phyloP scores from a whole-genome alignment of 1,284 basidiomycete species.

The Sporisorium sorghi region DNA sequence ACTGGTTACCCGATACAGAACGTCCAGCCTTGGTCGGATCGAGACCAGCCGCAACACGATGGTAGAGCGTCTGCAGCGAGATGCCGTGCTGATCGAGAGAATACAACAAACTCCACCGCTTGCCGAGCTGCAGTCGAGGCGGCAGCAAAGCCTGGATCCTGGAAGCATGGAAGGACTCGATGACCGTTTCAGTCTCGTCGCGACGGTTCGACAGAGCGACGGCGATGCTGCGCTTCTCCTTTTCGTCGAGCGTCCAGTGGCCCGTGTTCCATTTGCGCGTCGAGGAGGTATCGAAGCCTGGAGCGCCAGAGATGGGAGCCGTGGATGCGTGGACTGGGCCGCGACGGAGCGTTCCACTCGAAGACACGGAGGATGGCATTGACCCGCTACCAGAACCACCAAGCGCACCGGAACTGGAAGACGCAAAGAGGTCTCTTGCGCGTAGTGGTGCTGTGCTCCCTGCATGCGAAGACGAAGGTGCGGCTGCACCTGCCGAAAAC shows the following conservation, averaged over 20 bases:
- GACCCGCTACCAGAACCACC: constrained; percentile 1
- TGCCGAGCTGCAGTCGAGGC: constrained; percentile 80
- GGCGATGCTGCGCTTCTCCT: constrained; percentile 42
- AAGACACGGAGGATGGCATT: constrained; percentile 5
- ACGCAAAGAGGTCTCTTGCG: constrained; percentile 35
- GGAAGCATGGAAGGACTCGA: constrained; percentile 59
- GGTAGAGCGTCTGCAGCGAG: constrained; percentile 82
- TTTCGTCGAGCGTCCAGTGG: constrained; percentile 57
- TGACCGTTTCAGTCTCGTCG: constrained; percentile 58
- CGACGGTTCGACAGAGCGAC: constrained; percentile 57
- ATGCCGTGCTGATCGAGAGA: constrained; percentile 96
- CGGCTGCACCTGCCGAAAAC: constrained; percentile 37
- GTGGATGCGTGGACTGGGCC: constrained; percentile 31
- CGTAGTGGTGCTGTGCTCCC: constrained; percentile 26
- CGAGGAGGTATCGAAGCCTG: constrained; percentile 56
- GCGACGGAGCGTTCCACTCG: constrained; percentile 24
- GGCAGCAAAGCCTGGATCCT: constrained; percentile 73
- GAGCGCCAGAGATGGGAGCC: constrained; percentile 59
- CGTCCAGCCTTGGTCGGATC: constrained; percentile 28
- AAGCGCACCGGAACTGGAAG: constrained; percentile 6
- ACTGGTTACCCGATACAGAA: constrained; percentile 8
- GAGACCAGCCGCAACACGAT: constrained; percentile 49
- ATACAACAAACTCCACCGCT: constrained; percentile 87
- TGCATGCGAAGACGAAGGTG: constrained; percentile 10
- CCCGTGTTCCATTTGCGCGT: constrained; percentile 64